A percentile compares a stretch with the other conserved stretches of the same genome.
Conservation (phyloP, 306 rosid genomes). For the Comarum palustre region DNA sequence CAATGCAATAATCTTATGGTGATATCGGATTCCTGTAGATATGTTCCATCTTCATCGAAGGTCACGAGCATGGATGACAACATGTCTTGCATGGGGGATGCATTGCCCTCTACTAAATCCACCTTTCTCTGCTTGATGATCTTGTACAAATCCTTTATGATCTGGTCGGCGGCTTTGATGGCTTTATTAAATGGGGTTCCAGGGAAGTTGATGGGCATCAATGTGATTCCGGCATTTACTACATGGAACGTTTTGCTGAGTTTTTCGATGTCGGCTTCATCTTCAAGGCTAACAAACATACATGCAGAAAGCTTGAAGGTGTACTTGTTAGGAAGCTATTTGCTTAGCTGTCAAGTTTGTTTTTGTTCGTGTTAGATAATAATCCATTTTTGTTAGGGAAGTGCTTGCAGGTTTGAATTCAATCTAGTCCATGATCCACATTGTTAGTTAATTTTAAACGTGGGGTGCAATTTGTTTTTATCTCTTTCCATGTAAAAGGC, state of each 20-base stretch:
- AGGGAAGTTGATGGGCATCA: slow-evolving; percentile 50
- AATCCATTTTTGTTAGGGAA: background rate
- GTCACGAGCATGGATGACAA: slow-evolving; percentile 59
- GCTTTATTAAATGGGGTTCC: slow-evolving; percentile 48
- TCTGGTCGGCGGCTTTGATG: slow-evolving; percentile 34
- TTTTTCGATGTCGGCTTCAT: slow-evolving; percentile 27
- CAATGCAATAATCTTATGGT: slow-evolving; percentile 58
- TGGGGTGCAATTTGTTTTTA: background rate
- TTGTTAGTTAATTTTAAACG: no score
- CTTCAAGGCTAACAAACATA: slow-evolving; percentile 53
- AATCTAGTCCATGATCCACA: background rate
- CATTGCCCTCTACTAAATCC: slow-evolving; percentile 43
- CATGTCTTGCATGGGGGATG: slow-evolving; percentile 46
- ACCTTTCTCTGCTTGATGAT: slow-evolving; percentile 46
- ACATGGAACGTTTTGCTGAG: slow-evolving; percentile 31
- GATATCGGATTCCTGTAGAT: slow-evolving; percentile 39
- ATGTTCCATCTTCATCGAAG: slow-evolving; percentile 30
- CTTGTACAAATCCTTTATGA: slow-evolving; percentile 39
- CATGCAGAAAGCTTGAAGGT: slow-evolving; percentile 53
- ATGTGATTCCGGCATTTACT: slow-evolving; percentile 36
- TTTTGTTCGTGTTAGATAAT: background rate
- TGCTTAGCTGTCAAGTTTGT: no score
- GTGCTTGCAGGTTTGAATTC: background rate
- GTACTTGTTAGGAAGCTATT: slow-evolving; percentile 26
- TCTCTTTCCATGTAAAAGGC: background rate